A percentile compares a stretch with the other conserved stretches of the same genome.
Conservation (phyloP, 2,329 filamentous ascomycete genomes). For the Talaromyces islandicus region DNA sequence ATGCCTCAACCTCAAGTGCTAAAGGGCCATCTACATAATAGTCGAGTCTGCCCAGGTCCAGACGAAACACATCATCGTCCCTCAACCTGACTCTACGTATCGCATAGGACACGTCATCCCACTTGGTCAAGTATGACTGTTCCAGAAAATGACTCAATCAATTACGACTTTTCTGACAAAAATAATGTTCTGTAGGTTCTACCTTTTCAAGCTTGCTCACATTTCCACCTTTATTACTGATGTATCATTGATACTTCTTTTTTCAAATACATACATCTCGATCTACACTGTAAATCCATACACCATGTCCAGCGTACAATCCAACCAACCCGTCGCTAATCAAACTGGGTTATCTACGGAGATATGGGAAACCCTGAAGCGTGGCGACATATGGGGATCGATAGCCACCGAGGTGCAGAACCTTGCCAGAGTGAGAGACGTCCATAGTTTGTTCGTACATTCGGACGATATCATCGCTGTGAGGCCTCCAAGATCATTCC, state of each 20-base stretch:
- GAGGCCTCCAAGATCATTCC: too few species aligned
- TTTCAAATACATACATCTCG: background rate
- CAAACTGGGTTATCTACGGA: background rate
- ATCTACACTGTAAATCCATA: background rate
- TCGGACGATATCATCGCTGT: background rate
- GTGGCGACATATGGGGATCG: background rate
- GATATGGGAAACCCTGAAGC: background rate
- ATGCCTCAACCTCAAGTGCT: too few species aligned
- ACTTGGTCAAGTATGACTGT: background rate
- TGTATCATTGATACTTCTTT: too few species aligned
- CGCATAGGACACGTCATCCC: background rate
- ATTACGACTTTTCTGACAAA: background rate
- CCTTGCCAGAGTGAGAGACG: background rate
- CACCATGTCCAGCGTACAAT: too few species aligned
- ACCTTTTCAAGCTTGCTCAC: too few species aligned
- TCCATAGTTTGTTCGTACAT: background rate
- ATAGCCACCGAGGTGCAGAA: background rate
- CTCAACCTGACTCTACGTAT: background rate
- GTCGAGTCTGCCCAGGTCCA: background rate
- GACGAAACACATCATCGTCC: background rate
- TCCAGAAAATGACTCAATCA: background rate
- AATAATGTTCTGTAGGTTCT: too few species aligned
- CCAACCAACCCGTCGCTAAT: too few species aligned
- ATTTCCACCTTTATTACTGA: too few species aligned
- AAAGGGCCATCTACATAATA: background rate